Conservation (phyloP, 2,329 filamentous ascomycete genomes). For the Dothiorella sarmentorum region DNA sequence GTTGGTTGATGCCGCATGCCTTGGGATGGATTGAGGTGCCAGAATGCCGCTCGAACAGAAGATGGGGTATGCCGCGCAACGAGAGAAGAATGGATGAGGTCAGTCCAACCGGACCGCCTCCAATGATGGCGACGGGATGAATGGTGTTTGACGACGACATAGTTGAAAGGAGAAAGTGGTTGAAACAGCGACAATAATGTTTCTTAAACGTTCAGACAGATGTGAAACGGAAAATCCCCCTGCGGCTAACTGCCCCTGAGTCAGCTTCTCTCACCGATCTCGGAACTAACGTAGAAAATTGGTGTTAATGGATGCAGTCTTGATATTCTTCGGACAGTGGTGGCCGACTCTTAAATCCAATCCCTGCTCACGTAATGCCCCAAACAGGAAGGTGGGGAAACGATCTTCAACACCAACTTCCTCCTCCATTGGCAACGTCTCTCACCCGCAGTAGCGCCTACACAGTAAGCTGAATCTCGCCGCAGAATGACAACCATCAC, state of each 20-base stretch:
- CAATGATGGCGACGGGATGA: conserved; percentile 25
- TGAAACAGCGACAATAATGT: background rate
- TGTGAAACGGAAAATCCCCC: background rate
- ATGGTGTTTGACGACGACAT: background rate
- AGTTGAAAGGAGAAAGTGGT: background rate
- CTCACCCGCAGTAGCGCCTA: no score
- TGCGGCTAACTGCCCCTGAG: background rate
- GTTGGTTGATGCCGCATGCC: conserved; percentile 32
- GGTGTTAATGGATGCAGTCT: no score
- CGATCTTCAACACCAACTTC: background rate
- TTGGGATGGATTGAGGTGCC: conserved; percentile 35
- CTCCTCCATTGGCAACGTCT: background rate
- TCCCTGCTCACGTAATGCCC: background rate
- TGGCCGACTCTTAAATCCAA: background rate
- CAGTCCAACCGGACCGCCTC: conserved; percentile 25
- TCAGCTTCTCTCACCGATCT: background rate
- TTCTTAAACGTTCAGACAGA: background rate
- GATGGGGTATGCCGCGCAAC: conserved; percentile 25
- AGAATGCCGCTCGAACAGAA: conserved; percentile 32
- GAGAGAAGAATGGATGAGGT: conserved; percentile 32
- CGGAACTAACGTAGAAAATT: no score
- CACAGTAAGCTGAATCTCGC: no score
- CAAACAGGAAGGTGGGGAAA: background rate
- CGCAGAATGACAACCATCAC: no score
- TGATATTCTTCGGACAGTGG: background rate